Evolutionary conservation across 2,329 filamentous ascomycete genomes (phyloP), one percentile per base, ranked within the genome.

Genomic region (Zasmidium cellare): DNA sequence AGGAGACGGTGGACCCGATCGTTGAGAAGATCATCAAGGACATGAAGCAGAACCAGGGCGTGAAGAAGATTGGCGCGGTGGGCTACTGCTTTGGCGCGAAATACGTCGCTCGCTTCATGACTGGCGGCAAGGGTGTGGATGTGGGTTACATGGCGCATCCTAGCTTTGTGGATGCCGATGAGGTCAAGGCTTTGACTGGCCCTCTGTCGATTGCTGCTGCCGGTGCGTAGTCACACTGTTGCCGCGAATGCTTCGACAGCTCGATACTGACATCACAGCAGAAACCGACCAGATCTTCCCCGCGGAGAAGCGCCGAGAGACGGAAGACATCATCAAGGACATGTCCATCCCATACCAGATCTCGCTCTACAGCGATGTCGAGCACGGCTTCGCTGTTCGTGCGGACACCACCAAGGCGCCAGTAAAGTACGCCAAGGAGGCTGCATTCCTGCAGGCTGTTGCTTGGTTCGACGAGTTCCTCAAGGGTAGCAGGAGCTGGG

Each of bases 81-180:
- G 60, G 62, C 14, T 80, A 80, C 66, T 81, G 79, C 69, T 81
- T 79, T 63, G 79, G 79, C 31, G 81, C 75, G 3, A 83, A 82
- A 64, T 84, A 83, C 63, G 79, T 82, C 53, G 81, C 82, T 53
- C 85, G 91, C 45, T 88, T 87, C 78, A 81, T 85, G 23, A 79
- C 75, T 46, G 60, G 77, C 46, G 70, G 79, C 56, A 85, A 85
- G 61, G 71, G 71, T 2, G 77, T 93, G 64, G 81, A 90, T 54
- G 89, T 83, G 53, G 90, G 88, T 41, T 94, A 82, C 75, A 75
- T 84, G 18, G 91, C 90, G 1, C 91, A 94, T 74, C 91, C 91
- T 0, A 89, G 85, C 23, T 92, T 92, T 65, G 84, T 94, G 3
- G 76, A 81, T 1, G 77, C 80, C 24, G 80, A 79, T 0, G 88